Evolutionary conservation across 352 stramenopile genomes (phyloP).

Genomic region (Globisporangium carolinianum): DNA sequence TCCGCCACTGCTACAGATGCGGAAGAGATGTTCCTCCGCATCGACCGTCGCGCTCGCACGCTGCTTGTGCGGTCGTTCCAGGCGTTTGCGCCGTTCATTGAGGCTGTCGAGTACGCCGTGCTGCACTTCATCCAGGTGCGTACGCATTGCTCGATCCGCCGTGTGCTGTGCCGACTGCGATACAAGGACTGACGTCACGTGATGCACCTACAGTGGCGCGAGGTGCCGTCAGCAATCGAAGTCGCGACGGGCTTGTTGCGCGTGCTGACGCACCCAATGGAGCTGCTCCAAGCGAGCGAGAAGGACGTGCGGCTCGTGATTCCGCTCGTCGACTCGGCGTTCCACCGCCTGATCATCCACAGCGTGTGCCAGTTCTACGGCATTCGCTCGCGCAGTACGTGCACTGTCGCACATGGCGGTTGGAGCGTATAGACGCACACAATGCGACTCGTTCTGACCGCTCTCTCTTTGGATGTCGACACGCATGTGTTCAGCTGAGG

Average conservation of each 20-base stretch:
- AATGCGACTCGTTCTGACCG: too few relatives aligned
- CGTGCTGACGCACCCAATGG: conserved; percentile 59
- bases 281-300: conserved; percentile 44
- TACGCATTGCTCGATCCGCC: background rate
- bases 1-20: background rate
- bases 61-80: conserved; percentile 64
- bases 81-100: conserved; percentile 63
- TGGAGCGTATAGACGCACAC: too few relatives aligned
- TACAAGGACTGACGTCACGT: too few relatives aligned
- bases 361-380: conserved; percentile 86
- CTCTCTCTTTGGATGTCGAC: too few relatives aligned
- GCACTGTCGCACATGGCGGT: background rate
- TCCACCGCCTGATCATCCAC: conserved; percentile 85
- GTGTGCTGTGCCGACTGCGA: background rate
- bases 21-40: conserved; percentile 68
- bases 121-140: conserved; percentile 78
- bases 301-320: conserved; percentile 67
- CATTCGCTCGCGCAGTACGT: conserved; percentile 75
- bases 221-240: conserved; percentile 70
- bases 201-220: conserved; percentile 44
- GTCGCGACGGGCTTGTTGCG: conserved; percentile 45
- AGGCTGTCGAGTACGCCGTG: conserved; percentile 70
- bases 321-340: conserved; percentile 73
- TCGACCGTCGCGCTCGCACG: conserved; percentile 64
- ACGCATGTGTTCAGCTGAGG: conserved; percentile 32